Percentiles rank a stretch among this genome's conserved stretches.
Evolutionary conservation across 495 filamentous ascomycete genomes (phyloP).

Genomic region (Penicillium waksmanii): DNA sequence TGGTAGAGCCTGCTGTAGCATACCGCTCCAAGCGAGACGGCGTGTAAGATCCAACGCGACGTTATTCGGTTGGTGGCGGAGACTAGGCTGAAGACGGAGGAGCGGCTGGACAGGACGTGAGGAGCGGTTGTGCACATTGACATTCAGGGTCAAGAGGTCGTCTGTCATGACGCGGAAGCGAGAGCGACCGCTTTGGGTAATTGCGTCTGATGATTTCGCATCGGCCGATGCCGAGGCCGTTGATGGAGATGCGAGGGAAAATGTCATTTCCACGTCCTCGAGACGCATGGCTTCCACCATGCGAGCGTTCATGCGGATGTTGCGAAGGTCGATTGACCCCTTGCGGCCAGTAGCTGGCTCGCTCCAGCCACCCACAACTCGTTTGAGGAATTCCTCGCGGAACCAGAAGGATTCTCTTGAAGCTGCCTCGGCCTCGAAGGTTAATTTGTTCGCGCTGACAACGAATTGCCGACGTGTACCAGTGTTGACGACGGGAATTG

Average conservation of each 20-base stretch:
- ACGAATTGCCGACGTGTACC: conserved; percentile 81
- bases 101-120: conserved; percentile 68
- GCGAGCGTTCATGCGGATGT: conserved; percentile 68
- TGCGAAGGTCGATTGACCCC: conserved; percentile 75
- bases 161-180: conserved; percentile 67
- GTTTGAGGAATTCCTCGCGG: conserved; percentile 78
- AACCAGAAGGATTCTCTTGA: conserved; percentile 92
- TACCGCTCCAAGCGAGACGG: conserved; percentile 81
- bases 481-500: conserved; percentile 79
- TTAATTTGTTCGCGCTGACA: conserved; percentile 75
- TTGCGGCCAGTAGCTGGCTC: conserved; percentile 59
- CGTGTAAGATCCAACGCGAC: conserved; percentile 82
- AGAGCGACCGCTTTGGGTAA: conserved; percentile 48
- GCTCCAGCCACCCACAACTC: conserved; percentile 71
- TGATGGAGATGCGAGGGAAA: conserved; percentile 50
- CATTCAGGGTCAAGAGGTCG: conserved; percentile 68
- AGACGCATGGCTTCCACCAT: conserved; percentile 86
- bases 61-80: conserved; percentile 72
- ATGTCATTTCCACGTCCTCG: conserved; percentile 75
- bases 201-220: conserved; percentile 15
- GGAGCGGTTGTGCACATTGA: conserved; percentile 74
- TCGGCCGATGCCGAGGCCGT: conserved; percentile 18
- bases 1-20: conserved; percentile 73
- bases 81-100: conserved; percentile 74
- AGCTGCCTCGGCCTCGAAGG: conserved; percentile 76